These are phyloP conservation scores for Colletotrichum nymphaeae DNA, from an alignment of 2,329 filamentous ascomycete species.

Conservation along the genomic window DNA sequence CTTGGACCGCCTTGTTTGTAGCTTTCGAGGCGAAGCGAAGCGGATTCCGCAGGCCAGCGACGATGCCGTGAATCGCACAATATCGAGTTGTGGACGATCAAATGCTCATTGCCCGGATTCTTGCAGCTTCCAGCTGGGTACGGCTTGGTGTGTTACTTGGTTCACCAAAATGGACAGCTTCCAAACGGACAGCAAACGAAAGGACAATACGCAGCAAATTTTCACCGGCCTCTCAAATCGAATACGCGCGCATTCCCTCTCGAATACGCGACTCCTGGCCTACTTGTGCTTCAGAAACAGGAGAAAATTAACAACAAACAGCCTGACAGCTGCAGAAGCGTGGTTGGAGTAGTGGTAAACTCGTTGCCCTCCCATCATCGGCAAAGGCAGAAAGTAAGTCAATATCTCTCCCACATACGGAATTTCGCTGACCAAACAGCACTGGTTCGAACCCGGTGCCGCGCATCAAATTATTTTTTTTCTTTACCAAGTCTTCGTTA, in stretches of 20 bases:
- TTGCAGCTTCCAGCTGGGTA: not conserved
- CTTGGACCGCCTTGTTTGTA: not conserved
- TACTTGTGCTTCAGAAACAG: not conserved
- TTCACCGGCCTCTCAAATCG: not conserved
- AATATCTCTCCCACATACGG: not conserved
- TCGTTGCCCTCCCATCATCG: constrained; percentile 32
- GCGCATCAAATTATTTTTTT: constrained; percentile 10
- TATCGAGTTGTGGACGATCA: too few species aligned
- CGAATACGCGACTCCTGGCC: not conserved
- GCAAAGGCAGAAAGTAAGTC: constrained; percentile 28
- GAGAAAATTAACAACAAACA: not conserved
- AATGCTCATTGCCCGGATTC: not conserved
- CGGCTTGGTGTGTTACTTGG: too few species aligned
- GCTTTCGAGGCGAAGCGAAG: not conserved
- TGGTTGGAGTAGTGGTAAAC: constrained; percentile 35
- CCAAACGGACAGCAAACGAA: too few species aligned
- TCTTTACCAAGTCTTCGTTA: not conserved
- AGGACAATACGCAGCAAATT: not conserved
- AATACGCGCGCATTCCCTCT: not conserved
- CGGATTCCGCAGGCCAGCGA: not conserved
- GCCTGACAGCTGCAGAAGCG: not conserved
- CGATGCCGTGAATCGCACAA: too few species aligned
- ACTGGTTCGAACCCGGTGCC: constrained; percentile 34
- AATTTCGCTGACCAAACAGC: constrained; percentile 3
- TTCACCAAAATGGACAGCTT: too few species aligned